These are phyloP conservation scores for Immersiporthe knoxdaviesiana DNA, from an alignment of 2,329 filamentous ascomycete genomes.

Conservation along the genomic window DNA sequence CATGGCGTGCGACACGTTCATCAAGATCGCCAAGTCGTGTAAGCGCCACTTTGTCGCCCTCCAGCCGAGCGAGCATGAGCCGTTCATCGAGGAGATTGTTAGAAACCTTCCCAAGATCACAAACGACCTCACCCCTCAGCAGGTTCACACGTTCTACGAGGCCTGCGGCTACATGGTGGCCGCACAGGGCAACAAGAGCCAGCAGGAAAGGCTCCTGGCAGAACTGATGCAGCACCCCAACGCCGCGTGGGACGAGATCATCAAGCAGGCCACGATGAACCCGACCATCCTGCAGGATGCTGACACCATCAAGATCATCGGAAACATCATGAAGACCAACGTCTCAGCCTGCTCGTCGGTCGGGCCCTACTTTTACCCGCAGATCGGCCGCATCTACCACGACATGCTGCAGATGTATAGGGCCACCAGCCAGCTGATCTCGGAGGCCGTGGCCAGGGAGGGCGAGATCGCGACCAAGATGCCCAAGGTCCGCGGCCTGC, in stretches of 20 bases:
- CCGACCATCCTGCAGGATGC: slow-evolving; percentile 86
- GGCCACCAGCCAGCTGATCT: slow-evolving; percentile 94
- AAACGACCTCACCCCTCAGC: slow-evolving; percentile 90
- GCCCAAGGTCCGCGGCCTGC: slow-evolving; percentile 90
- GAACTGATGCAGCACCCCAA: slow-evolving; percentile 96
- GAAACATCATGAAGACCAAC: slow-evolving; percentile 99
- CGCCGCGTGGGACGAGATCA: slow-evolving; percentile 93
- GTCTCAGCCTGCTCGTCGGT: slow-evolving; percentile 98
- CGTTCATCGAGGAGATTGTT: slow-evolving; percentile 98
- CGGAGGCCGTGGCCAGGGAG: slow-evolving; percentile 84
- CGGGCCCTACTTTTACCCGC: slow-evolving; percentile 95
- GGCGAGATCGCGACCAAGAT: slow-evolving; percentile 96
- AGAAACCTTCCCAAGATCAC: slow-evolving; percentile 95
- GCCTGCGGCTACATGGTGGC: slow-evolving; percentile 99
- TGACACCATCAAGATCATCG: slow-evolving; percentile 97
- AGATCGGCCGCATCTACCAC: slow-evolving; percentile 95
- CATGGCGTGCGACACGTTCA: slow-evolving; percentile 99
- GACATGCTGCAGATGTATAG: slow-evolving; percentile 99
- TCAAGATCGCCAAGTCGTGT: slow-evolving; percentile 99
- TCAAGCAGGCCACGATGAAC: slow-evolving; percentile 81
- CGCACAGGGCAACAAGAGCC: slow-evolving; percentile 91
- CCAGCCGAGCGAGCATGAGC: slow-evolving; percentile 90
- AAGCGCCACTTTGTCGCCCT: slow-evolving; percentile 95
- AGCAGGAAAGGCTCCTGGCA: slow-evolving; percentile 87
- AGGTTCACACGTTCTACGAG: slow-evolving; percentile 98